A percentile compares a stretch with the other conserved stretches of the same genome.
phyloP scores from a whole-genome alignment of 768 basidiomycete genomes.

The Melanogaster broomeanus region DNA sequence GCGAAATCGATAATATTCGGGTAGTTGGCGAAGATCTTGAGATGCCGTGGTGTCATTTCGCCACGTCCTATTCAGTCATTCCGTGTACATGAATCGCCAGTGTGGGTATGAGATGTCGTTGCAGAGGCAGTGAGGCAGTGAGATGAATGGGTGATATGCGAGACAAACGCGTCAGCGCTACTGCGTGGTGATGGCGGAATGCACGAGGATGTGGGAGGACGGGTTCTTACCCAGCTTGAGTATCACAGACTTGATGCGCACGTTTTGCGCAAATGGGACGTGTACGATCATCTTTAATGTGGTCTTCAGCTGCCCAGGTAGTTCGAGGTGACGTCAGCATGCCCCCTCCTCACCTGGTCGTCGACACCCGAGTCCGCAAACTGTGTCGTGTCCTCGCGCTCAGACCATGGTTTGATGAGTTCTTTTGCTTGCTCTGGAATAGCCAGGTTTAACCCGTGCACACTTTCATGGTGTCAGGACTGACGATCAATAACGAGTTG shows the following conservation, averaged over 20 bases:
- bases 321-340: slow-evolving; percentile 12
- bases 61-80: slow-evolving; percentile 60
- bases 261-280: slow-evolving; percentile 78
- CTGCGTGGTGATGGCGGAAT: slow-evolving; percentile 9
- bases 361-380: slow-evolving; percentile 82
- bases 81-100: background rate
- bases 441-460: slow-evolving; percentile 77
- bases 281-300: slow-evolving; percentile 70
- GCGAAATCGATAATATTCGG: slow-evolving; percentile 76
- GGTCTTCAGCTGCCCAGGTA: background rate
- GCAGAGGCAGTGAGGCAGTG: slow-evolving; percentile 3
- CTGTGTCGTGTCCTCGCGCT: slow-evolving; percentile 64
- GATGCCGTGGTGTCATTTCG: slow-evolving; percentile 70
- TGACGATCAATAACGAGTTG: slow-evolving; percentile 1
- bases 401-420: slow-evolving; percentile 81
- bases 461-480: slow-evolving; percentile 41
- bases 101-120: slow-evolving; percentile 4
- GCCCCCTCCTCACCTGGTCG: slow-evolving; percentile 63
- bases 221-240: slow-evolving; percentile 67
- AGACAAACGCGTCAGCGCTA: slow-evolving; percentile 8
- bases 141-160: slow-evolving; percentile 6
- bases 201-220: slow-evolving; percentile 6
- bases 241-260: slow-evolving; percentile 71
- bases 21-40: slow-evolving; percentile 75
- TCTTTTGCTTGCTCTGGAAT: slow-evolving; percentile 80